Evolutionary conservation across 2,329 filamentous ascomycete species (phyloP).

Genomic region (Moelleriella libera): DNA sequence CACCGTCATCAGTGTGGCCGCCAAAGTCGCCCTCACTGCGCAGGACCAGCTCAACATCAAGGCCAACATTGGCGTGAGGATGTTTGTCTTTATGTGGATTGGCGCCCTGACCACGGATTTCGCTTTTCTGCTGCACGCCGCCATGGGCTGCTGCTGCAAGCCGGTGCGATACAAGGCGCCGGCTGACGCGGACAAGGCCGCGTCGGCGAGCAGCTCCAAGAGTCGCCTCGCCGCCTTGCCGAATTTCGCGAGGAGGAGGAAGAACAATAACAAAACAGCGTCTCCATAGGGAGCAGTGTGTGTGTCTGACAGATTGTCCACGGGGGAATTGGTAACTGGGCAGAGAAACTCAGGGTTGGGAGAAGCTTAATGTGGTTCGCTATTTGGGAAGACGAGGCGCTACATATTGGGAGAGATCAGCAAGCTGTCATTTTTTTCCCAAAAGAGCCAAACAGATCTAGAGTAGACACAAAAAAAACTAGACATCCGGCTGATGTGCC

Average conservation of each 20-base stretch:
- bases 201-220: slow-evolving; percentile 7
- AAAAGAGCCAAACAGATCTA: no score
- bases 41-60: slow-evolving; percentile 64
- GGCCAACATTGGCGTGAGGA: slow-evolving; percentile 53
- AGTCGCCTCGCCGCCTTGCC: slow-evolving; percentile 9
- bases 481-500: no score
- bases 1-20: slow-evolving; percentile 73
- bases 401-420: no score
- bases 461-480: no score
- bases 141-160: slow-evolving; percentile 63
- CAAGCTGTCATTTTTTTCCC: no score
- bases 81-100: slow-evolving; percentile 88
- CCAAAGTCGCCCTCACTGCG: slow-evolving; percentile 59
- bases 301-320: no score
- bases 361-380: no score
- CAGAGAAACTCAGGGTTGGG: no score
- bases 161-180: slow-evolving; percentile 10
- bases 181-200: neutral
- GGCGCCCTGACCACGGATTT: slow-evolving; percentile 52
- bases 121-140: slow-evolving; percentile 59
- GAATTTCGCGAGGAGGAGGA: slow-evolving; percentile 15
- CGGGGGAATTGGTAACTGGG: no score
- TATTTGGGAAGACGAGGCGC: no score
- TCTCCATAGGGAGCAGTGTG: slow-evolving; percentile 1
- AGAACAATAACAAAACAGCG: neutral